These are phyloP conservation scores for slime mould (Dictyostelium discoideum) DNA, from an alignment of 78 protist genomes.

Conservation along the genomic window dicty_2.7 NC_007088.5:1226501-1227000, in stretches of 20 bases:
- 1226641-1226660: background rate
- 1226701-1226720: constrained; percentile 70
- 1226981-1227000: too few species aligned
- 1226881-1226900: too few species aligned
- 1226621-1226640: constrained; percentile 1
- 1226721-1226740: constrained; percentile 39
- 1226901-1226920: too few species aligned
- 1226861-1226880: too few species aligned
- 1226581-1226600: constrained; percentile 14
- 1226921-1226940: too few species aligned
- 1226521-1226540: constrained; percentile 26
- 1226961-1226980: too few species aligned
- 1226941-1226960: too few species aligned
- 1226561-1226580: constrained; percentile 8
- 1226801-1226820: background rate
- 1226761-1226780: background rate
- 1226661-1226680: constrained; percentile 5
- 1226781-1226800: too few species aligned
- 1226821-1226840: too few species aligned
- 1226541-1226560: background rate
- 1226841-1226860: too few species aligned
- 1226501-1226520: background rate
- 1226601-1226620: background rate
- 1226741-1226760: background rate
- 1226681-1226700: background rate